phyloP scores from a whole-genome alignment of 169 alveolate genomes.

The Babesia sp. region DNA sequence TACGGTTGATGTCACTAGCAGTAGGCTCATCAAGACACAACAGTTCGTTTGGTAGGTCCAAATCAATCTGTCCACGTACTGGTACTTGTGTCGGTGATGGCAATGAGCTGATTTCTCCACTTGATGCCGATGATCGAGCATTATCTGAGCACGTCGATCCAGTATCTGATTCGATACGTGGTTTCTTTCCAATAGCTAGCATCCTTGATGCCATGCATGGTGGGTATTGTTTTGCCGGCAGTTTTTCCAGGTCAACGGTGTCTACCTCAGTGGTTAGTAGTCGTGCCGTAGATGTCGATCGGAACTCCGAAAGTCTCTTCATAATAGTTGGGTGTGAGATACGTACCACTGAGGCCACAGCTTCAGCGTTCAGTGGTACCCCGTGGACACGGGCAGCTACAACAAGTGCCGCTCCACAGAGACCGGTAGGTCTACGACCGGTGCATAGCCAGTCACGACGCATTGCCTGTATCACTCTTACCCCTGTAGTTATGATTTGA shows the following conservation, averaged over 20 bases:
- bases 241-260: slow-evolving; percentile 77
- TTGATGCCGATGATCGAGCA: slow-evolving; percentile 13
- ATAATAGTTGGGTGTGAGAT: slow-evolving; percentile 93
- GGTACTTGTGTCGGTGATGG: slow-evolving; percentile 27
- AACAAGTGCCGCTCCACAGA: slow-evolving; percentile 98
- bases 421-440: slow-evolving; percentile 98
- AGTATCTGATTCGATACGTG: slow-evolving; percentile 26
- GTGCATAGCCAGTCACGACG: slow-evolving; percentile 96
- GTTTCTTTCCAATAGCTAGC: slow-evolving; percentile 55
- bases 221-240: slow-evolving; percentile 81
- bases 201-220: slow-evolving; percentile 73
- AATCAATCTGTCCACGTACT: slow-evolving; percentile 16
- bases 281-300: slow-evolving; percentile 89
- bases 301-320: slow-evolving; percentile 93
- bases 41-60: slow-evolving; percentile 37
- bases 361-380: slow-evolving; percentile 81
- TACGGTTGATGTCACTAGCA: slow-evolving; percentile 58
- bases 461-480: slow-evolving; percentile 95
- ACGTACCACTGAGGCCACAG: slow-evolving; percentile 90
- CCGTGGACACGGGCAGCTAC: slow-evolving; percentile 97
- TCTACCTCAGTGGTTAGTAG: slow-evolving; percentile 91
- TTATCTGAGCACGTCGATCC: slow-evolving; percentile 60
- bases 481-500: slow-evolving; percentile 92
- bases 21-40: slow-evolving; percentile 62
- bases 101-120: slow-evolving; percentile 28